These are phyloP conservation scores for Hibiscus mutabilis DNA, from an alignment of 345 rosid species.

Conservation along the genomic window DNA sequence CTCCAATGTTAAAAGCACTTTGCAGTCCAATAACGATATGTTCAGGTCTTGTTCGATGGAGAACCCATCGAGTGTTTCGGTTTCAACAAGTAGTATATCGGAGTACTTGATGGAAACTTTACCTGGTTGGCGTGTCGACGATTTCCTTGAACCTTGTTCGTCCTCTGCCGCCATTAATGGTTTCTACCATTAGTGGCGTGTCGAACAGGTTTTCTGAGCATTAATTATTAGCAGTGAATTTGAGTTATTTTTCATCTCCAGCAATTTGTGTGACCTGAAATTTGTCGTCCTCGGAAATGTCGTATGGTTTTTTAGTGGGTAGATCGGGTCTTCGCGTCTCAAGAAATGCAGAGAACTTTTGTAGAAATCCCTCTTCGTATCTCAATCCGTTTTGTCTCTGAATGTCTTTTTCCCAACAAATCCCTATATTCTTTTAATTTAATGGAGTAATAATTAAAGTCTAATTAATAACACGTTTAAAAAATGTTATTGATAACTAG, in stretches of 20 bases:
- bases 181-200: neutral
- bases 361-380: neutral
- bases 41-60: neutral
- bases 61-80: slow-evolving; percentile 13
- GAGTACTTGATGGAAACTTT: slow-evolving; percentile 68
- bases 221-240: neutral
- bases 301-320: too few species aligned
- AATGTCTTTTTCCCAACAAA: too few species aligned
- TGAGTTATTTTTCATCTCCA: too few species aligned
- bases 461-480: too few species aligned
- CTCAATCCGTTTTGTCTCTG: too few species aligned
- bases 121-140: slow-evolving; percentile 89
- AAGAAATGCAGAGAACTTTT: slow-evolving; percentile 13
- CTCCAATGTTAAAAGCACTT: neutral
- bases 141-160: slow-evolving; percentile 58
- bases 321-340: neutral
- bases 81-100: slow-evolving; percentile 52
- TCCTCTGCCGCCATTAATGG: slow-evolving; percentile 6
- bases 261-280: slow-evolving; percentile 16
- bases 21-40: too few species aligned
- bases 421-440: too few species aligned
- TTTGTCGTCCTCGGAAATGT: neutral
- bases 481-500: too few species aligned
- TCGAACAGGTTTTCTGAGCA: neutral
- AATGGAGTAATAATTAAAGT: too few species aligned